These are phyloP conservation scores for Bryum argenteum DNA, from an alignment of 225 moss, liverwort and hornwort genomes.

Conservation along the genomic window DNA sequence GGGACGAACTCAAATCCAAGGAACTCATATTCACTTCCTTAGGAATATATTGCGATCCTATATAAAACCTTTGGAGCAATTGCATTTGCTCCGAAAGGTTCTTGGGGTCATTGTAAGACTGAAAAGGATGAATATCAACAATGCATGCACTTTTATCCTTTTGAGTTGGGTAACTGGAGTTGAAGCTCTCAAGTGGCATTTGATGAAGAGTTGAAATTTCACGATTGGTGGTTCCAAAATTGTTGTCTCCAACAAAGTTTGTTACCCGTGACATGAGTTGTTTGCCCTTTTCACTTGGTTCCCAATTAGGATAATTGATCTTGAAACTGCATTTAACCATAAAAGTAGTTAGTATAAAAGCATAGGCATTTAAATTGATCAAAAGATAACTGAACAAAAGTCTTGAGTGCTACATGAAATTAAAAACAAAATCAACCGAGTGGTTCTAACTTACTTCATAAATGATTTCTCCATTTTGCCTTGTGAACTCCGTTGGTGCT, in stretches of 20 bases:
- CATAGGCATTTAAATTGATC: neutral
- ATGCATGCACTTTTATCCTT: neutral
- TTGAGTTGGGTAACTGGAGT: neutral
- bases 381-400: neutral
- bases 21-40: neutral
- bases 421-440: neutral
- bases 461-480: constrained; percentile 89
- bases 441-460: constrained; percentile 58
- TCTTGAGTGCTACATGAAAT: neutral
- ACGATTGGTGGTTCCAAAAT: neutral
- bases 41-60: neutral
- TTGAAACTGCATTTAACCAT: neutral
- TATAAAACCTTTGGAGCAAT: neutral
- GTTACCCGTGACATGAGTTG: neutral
- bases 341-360: neutral
- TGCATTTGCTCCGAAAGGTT: neutral
- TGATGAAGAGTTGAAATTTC: neutral
- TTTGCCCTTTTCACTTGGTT: neutral
- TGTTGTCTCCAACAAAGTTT: neutral
- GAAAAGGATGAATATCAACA: neutral
- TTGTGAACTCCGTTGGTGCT: constrained; percentile 73
- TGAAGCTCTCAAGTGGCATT: neutral
- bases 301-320: neutral
- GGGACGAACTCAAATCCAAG: neutral
- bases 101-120: neutral